phyloP scores from a whole-genome alignment of 768 basidiomycete species.

The Lenzites betulinus region DNA sequence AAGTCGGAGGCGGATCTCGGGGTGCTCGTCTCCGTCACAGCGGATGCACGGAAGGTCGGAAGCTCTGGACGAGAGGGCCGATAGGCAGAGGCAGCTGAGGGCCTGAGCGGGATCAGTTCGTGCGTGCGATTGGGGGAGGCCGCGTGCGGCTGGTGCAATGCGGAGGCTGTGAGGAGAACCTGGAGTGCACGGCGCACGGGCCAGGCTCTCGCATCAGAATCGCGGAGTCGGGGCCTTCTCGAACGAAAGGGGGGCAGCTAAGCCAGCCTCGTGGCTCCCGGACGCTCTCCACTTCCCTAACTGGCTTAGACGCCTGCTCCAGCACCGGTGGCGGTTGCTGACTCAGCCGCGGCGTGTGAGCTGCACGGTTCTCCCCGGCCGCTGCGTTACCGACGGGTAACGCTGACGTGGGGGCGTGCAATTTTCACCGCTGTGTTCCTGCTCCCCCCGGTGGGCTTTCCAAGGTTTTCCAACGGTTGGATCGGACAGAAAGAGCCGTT shows the following conservation, averaged over 20 bases:
- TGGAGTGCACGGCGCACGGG: background rate
- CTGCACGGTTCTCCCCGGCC: background rate
- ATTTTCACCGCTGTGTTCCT: too few relatives aligned
- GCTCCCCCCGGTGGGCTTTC: too few relatives aligned
- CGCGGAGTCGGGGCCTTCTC: background rate
- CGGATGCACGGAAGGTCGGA: background rate
- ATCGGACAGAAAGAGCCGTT: too few relatives aligned
- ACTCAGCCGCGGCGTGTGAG: background rate
- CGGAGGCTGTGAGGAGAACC: constrained; percentile 5
- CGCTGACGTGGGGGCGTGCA: too few relatives aligned
- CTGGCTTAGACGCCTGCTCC: background rate
- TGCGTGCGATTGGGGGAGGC: constrained; percentile 6
- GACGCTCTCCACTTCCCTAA: constrained; percentile 1
- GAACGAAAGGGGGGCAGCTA: constrained; percentile 1
- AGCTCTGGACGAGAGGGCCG: background rate
- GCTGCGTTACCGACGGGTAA: too few relatives aligned
- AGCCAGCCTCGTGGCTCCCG: constrained; percentile 14
- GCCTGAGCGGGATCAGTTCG: background rate
- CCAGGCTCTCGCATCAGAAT: constrained; percentile 7
- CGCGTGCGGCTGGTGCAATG: background rate
- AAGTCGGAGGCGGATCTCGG: background rate
- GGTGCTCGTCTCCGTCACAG: background rate
- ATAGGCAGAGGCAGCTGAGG: background rate
- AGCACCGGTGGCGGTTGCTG: background rate
- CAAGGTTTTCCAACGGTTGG: too few relatives aligned